Conservation (phyloP, 805 yeast species). For the Groenewaldozyma tartarivorans region DNA sequence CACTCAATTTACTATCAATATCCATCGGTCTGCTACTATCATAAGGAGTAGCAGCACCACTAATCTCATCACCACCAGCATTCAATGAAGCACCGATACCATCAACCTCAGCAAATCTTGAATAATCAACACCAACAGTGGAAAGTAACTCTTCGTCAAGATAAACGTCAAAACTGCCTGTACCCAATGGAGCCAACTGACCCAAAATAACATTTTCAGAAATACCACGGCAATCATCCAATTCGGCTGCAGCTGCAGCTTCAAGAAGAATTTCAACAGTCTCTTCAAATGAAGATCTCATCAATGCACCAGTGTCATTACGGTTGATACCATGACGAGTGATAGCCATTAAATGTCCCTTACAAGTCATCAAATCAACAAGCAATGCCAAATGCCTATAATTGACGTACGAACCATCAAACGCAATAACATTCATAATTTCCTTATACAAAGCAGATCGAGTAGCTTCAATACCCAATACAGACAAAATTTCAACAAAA, state of each 20-base stretch:
- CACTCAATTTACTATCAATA: conserved; percentile 20
- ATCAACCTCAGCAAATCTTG: conserved; percentile 33
- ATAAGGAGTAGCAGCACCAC: conserved; percentile 90
- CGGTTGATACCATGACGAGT: conserved; percentile 99
- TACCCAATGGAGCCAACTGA: conserved; percentile 97
- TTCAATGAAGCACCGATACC: conserved; percentile 70
- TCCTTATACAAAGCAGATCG: conserved; percentile 90
- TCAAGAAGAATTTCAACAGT: conserved; percentile 95
- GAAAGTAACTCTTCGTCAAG: conserved; percentile 83
- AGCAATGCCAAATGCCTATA: conserved; percentile 96
- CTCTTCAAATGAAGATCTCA: conserved; percentile 99
- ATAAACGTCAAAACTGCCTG: conserved; percentile 95
- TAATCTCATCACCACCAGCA: conserved; percentile 44
- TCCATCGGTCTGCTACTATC: conserved; percentile 48
- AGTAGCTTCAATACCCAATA: conserved; percentile 97
- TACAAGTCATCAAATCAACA: conserved; percentile 97
- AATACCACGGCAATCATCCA: conserved; percentile 97
- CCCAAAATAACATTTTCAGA: conserved; percentile 97
- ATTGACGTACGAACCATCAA: conserved; percentile 98
- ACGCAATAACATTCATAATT: conserved; percentile 93
- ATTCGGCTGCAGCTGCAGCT: conserved; percentile 96
- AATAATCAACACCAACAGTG: conserved; percentile 42
- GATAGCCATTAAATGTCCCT: conserved; percentile 97
- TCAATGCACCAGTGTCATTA: conserved; percentile 96
- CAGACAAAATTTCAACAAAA: conserved; percentile 89